Conservation (phyloP, 148 eudicot species). For the Heliamphora exappendiculata region DNA sequence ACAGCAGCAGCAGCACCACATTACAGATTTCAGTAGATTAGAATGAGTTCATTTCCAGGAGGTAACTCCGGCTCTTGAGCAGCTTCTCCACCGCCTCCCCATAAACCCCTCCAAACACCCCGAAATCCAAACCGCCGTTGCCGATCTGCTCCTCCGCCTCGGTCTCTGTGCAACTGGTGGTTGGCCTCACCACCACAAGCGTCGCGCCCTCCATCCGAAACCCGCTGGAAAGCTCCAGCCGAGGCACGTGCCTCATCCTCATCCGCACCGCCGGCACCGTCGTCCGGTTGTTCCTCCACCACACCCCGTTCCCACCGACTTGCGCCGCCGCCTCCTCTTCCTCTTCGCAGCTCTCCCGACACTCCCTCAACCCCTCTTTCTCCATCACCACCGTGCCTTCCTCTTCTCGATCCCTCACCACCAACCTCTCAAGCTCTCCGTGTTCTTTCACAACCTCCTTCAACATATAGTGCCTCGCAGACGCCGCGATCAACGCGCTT, state of each 20-base stretch:
- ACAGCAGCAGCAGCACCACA: not conserved
- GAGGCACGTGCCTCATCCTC: slow-evolving; percentile 34
- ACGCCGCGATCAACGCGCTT: slow-evolving; percentile 36
- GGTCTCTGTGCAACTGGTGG: not conserved
- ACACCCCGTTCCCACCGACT: not conserved
- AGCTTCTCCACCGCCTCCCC: slow-evolving; percentile 31
- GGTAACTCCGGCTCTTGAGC: slow-evolving; percentile 28
- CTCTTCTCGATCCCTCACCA: slow-evolving; percentile 26
- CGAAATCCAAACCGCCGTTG: slow-evolving; percentile 13
- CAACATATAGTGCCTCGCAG: slow-evolving; percentile 38
- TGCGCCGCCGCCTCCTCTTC: not conserved
- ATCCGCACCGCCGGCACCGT: slow-evolving; percentile 38
- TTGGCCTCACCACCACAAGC: slow-evolving; percentile 30
- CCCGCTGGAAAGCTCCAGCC: slow-evolving; percentile 27
- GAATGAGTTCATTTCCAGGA: slow-evolving; percentile 39
- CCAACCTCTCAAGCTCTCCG: slow-evolving; percentile 9
- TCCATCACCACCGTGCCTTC: slow-evolving; percentile 33
- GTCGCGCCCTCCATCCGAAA: slow-evolving; percentile 29
- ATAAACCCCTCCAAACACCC: slow-evolving; percentile 24
- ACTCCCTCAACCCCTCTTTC: slow-evolving; percentile 20
- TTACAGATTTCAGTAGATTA: not conserved
- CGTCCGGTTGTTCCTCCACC: slow-evolving; percentile 31
- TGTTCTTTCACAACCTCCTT: slow-evolving; percentile 26
- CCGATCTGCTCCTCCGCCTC: slow-evolving; percentile 19
- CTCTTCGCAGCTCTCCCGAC: slow-evolving; percentile 10